Evolutionary conservation across 2,329 filamentous ascomycete genomes (phyloP), one percentile per base, ranked within the genome.

Genomic region (Phyllosticta citrichinensis): DNA sequence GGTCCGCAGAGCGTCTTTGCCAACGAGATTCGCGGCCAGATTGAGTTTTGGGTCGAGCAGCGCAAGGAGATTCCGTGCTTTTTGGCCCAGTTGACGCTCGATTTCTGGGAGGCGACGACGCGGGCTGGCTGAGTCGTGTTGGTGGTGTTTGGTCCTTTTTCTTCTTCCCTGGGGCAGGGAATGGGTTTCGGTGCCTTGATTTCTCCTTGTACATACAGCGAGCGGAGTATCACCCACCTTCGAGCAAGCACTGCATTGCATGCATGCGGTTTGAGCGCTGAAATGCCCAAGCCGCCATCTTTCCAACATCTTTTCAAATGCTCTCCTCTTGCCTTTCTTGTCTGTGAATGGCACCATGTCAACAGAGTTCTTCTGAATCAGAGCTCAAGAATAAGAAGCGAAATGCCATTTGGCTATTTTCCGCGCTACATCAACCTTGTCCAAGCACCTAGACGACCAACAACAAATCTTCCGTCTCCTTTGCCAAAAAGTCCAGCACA

Each of bases 1-100:
- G 94, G 94, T 0, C 89, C 91, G 1, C 83, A 89, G 70, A 95
- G 90, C 70, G 81, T 85, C 12, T 99, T 99, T 74, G 94, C 92
- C 1, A 77, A 83, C 60, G 87, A 91, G 74, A 96, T 99, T 64
- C 83, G 83, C 65, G 88, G 90, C 69, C 84, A 92, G 72, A 93
- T 97, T 69, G 87, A 91, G 65, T 97, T 96, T 74, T 99, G 94
- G 93, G 93, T 97, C 0, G 84, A 95, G 69, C 91, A 94, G 68
- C 86, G 91, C 77, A 92, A 91, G 55, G 93, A 93, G 72, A 95
- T 97, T 64, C 93, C 93, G 4, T 93, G 92, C 61, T 96, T 97
- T 72, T 74, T 97, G 65, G 91, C 92, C 35, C 93, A 92, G 17
- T 80, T 96, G 76, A 97, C 92, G 50, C 75, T 97, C 69, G 92